Evolutionary conservation across 1,139 yeast genomes (phyloP), one percentile per base, ranked within the genome.

Genomic region (Kodamaea alishanica): DNA sequence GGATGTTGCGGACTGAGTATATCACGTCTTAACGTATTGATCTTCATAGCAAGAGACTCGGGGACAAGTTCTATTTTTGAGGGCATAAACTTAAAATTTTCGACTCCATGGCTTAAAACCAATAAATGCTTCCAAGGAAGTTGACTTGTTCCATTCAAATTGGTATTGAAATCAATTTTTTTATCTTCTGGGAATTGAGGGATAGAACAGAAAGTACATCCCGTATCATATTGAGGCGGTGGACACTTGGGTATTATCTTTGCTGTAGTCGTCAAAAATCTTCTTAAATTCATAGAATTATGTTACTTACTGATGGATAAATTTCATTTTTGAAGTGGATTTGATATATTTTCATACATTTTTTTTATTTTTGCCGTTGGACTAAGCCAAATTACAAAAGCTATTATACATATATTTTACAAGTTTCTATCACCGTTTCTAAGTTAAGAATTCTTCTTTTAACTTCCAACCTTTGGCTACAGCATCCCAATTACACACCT

Each of bases 401-500:
- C 24, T n/a, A 6, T 11, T 30, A 24, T 20, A 15, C n/a, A 9
- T 26, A 26, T 26, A 9, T 9, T 26, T 26, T 26, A 26, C 10
- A 30, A 30, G 11, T 30, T 24, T 8, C 23, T 8, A 10, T 26
- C 28, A 26, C 10, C 28, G 2, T 26, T 26, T 26, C 28, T n/a
- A 9, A 6, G 23, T 6, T 30, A 15, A 20, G 33, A 72, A 82
- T 40, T 81, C 90, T 1, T 69, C 70, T 46, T 81, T 80, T 31
- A 87, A 60, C 1, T 54, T 54, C 96, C 97, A 89, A 0, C 80
- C 81, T 38, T 75, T 74, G 31, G 58, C 59, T 1, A 44, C 54
- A 7, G 65, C 59, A 46, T 82, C 77, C 92, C 96, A 90, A 0
- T 55, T 61, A 5, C 95, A 87, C 11, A 87, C 75, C 38, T 79